Evolutionary conservation across 306 rosid species (phyloP), one percentile per base, ranked within the genome.

Genomic region (Pachyrhizus erosus): DNA sequence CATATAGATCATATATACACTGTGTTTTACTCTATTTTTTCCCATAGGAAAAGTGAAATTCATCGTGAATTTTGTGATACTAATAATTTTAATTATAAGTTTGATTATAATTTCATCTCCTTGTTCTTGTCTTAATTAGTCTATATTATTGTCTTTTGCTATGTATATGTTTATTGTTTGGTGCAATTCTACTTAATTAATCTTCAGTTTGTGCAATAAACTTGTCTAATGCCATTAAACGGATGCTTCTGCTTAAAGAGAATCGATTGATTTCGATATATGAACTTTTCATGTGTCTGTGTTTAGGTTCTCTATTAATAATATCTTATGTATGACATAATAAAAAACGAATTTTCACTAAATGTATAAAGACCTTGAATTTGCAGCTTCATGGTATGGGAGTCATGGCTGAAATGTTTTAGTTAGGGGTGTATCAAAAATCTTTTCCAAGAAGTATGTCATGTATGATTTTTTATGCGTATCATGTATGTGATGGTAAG

Each of bases 11-110:
- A 42, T 42, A 42, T 40, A 8, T 8, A 18, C 24, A 54, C 42
- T 60, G 1, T 48, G 11, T 46, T 71, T 23, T 81, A n/a, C 21
- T 68, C 7, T 45, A 40, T 40, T 20, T 27, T 21, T 67, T 6
- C 15, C 62, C 4, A 5, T 11, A 9, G 4, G 6, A 3, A 24
- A 9, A 11, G 1, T 5, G 0, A 5, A 15, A 33, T 33, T 4
- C 51, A 79, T 69, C 49, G 14, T 34, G 43, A 78, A 24, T 49
- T 78, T 67, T 79, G 55, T 79, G 18, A 34, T 26, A 24, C 26
- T 62, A 21, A 78, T 23, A 5, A 65, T 48, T 60, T 51, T 78
- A 3, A 8, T 37, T 68, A 10, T 5, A n/a, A 33, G 20, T 11
- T 61, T 61, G 12, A 7, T 0, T 76, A 10, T 11, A 60, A 2